Base-by-base conservation (phyloP, 768 basidiomycete species). In the Kwoniella mangroviensis region DNA sequence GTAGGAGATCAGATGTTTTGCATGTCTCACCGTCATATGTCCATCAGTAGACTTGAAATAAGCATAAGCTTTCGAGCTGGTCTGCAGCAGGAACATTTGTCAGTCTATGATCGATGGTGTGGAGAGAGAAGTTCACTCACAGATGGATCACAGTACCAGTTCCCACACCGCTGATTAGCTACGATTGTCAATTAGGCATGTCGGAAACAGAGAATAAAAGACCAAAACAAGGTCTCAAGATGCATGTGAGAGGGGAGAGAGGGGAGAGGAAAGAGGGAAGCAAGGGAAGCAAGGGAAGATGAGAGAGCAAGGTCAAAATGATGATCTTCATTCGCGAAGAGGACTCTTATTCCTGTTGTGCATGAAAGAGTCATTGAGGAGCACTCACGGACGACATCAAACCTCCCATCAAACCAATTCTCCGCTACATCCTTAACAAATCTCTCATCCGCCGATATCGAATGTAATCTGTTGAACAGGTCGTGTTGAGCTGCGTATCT, bases 1-100 rank as follows among this genome's bases (percentile, higher is more conserved):
- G 10, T 21, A 22, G 64, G 19, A 13, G n/a, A 51, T 57, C 21
- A 6, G 11, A 52, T 19, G 34, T n/a, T 15, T 43, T 40, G 13
- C n/a, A 40, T 17, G 21, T 58, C 78, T 60, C 45, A 80, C 82
- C 26, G 70, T 87, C 69, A 87, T 89, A 76, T 95, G 93, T 0
- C 93, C 94, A 75, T 95, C 93, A 0, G 92, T 94, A 0, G 93
- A 93, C 78, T 96, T 96, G 87, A 92, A 98, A 85, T 93, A 98
- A 17, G 89, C 92, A 66, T 73, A 78, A 19, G 65, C 67, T 62
- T 63, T 70, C 45, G 69, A 69, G 68, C 64, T 70, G 19, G 74
- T 66, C 70, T 75, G 56, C 2, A n/a, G 21, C 19, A 28, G 17
- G 17, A 26, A 17, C 53, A 21, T 2, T 49, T 24, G 17, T 66